Conservation (phyloP, 352 stramenopile species). For the Phytopythium mirpurense region DNA sequence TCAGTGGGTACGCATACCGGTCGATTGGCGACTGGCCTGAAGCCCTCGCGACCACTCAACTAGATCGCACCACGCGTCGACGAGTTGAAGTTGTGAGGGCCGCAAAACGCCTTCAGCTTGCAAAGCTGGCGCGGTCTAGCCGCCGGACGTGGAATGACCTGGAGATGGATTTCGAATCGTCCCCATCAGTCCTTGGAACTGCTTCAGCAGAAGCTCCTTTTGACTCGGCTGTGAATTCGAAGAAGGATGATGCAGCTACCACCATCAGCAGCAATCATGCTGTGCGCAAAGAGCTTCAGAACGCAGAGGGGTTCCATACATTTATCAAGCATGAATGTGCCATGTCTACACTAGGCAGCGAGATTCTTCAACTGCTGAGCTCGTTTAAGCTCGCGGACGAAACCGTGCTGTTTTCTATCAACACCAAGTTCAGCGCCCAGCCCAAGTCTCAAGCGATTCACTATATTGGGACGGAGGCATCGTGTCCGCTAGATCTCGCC, state of each 20-base stretch:
- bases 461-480: slow-evolving; percentile 46
- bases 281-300: slow-evolving; percentile 24
- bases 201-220: neutral
- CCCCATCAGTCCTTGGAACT: neutral
- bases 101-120: slow-evolving; percentile 13
- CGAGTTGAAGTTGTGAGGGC: slow-evolving; percentile 40
- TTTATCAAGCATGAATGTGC: slow-evolving; percentile 64
- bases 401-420: slow-evolving; percentile 51
- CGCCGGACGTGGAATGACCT: slow-evolving; percentile 38
- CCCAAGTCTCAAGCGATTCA: slow-evolving; percentile 23
- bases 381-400: slow-evolving; percentile 59
- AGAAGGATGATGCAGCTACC: slow-evolving; percentile 20
- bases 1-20: slow-evolving; percentile 62
- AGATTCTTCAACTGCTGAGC: slow-evolving; percentile 52
- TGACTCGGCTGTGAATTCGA: slow-evolving; percentile 22
- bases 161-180: neutral
- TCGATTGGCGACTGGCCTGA: slow-evolving; percentile 68
- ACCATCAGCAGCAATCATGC: neutral
- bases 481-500: slow-evolving; percentile 42
- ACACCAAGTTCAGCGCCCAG: slow-evolving; percentile 38
- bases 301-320: slow-evolving; percentile 30
- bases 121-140: slow-evolving; percentile 38
- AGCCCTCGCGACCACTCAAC: slow-evolving; percentile 44
- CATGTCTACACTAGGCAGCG: slow-evolving; percentile 49
- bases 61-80: slow-evolving; percentile 50